Percentiles rank a stretch among this genome's conserved stretches.
Evolutionary conservation across 208 protist species (phyloP).

Genomic region (Angomonas deanei): DNA sequence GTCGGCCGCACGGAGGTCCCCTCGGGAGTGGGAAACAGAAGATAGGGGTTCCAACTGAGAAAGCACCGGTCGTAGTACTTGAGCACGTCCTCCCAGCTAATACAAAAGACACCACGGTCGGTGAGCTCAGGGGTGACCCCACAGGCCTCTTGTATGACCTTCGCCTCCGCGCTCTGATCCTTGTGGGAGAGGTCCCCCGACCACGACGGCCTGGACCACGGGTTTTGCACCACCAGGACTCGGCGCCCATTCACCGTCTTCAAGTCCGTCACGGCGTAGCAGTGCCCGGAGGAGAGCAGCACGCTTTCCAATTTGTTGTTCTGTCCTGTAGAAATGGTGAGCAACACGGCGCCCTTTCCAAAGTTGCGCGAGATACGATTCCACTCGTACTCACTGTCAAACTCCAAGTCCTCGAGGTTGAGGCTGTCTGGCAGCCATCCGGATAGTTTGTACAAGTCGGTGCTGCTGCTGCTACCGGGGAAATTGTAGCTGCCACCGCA

Average conservation of each 20-base stretch:
- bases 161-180: slow-evolving; percentile 36
- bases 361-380: slow-evolving; percentile 48
- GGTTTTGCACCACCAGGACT: slow-evolving; percentile 57
- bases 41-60: slow-evolving; percentile 88
- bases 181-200: slow-evolving; percentile 36
- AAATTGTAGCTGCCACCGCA: slow-evolving; percentile 73
- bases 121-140: slow-evolving; percentile 33
- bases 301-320: slow-evolving; percentile 1
- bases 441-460: slow-evolving; percentile 82
- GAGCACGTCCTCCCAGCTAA: slow-evolving; percentile 66
- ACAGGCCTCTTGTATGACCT: slow-evolving; percentile 37
- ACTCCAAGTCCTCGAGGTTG: slow-evolving; percentile 18
- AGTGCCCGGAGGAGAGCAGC: slow-evolving; percentile 33
- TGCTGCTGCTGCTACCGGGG: slow-evolving; percentile 56
- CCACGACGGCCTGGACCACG: slow-evolving; percentile 51
- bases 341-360: slow-evolving; percentile 48
- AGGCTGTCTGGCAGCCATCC: slow-evolving; percentile 83
- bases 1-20: slow-evolving; percentile 45
- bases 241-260: slow-evolving; percentile 31
- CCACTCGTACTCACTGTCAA: slow-evolving; percentile 78
- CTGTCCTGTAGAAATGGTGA: slow-evolving; percentile 52
- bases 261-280: slow-evolving; percentile 53
- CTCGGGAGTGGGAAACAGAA: slow-evolving; percentile 59
- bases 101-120: slow-evolving; percentile 79
- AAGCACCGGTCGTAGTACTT: slow-evolving; percentile 53